Percentiles rank a stretch among this genome's conserved stretches.
These are phyloP conservation scores for Scheffersomyces illinoinensis DNA, from an alignment of 1,139 yeast species.

Conservation along the genomic window DNA sequence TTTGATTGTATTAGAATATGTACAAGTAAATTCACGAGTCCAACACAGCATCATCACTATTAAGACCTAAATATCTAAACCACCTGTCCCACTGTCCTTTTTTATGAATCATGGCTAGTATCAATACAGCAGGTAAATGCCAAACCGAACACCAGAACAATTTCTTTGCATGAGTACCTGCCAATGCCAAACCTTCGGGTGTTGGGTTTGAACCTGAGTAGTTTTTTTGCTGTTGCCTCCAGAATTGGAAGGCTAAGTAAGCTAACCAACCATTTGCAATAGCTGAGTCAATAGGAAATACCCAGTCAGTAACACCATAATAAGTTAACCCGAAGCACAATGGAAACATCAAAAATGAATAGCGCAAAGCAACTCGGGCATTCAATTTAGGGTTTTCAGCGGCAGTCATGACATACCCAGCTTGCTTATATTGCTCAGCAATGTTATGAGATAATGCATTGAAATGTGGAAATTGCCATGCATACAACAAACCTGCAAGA, in stretches of 20 bases:
- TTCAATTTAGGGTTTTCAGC: conserved; percentile 89
- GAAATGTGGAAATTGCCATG: conserved; percentile 99
- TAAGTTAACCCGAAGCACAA: conserved; percentile 82
- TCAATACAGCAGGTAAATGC: conserved; percentile 87
- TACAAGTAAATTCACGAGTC: background rate
- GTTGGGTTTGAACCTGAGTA: conserved; percentile 45
- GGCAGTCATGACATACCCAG: conserved; percentile 97
- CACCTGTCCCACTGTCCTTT: conserved; percentile 93
- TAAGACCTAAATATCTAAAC: conserved; percentile 28
- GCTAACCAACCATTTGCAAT: conserved; percentile 84
- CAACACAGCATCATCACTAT: background rate
- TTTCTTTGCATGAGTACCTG: conserved; percentile 72
- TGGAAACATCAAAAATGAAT: conserved; percentile 89
- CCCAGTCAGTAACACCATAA: conserved; percentile 80
- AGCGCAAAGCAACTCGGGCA: conserved; percentile 90
- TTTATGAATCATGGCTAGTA: conserved; percentile 92
- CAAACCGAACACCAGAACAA: conserved; percentile 94
- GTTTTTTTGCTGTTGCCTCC: conserved; percentile 71
- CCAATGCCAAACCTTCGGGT: conserved; percentile 55
- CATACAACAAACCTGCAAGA: conserved; percentile 82
- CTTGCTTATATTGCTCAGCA: conserved; percentile 82
- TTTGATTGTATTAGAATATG: conserved; percentile 1
- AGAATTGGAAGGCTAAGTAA: conserved; percentile 76
- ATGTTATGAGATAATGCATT: conserved; percentile 88
- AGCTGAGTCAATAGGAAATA: conserved; percentile 77